Conservation (phyloP, 495 filamentous ascomycete genomes). For the Podospora pseudoanserina region DNA sequence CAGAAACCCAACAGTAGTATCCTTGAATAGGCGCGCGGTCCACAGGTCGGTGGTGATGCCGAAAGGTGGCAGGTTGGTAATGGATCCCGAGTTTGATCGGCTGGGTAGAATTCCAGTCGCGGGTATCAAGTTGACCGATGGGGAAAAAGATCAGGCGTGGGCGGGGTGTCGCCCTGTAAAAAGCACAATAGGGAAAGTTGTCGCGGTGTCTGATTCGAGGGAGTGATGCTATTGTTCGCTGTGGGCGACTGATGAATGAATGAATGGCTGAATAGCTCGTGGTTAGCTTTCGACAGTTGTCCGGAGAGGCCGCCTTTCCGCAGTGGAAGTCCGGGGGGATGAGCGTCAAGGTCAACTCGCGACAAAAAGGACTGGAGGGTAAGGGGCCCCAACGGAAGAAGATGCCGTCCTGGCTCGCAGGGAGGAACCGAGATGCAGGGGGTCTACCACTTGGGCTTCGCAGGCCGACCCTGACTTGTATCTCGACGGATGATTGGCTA, state of each 20-base stretch:
- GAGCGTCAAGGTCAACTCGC: not conserved
- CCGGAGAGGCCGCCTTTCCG: slow-evolving; percentile 8
- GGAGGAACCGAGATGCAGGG: slow-evolving; percentile 7
- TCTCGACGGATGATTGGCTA: not conserved
- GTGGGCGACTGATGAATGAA: not conserved
- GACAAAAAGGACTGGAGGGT: slow-evolving; percentile 6
- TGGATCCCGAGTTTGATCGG: slow-evolving; percentile 34
- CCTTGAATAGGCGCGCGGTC: slow-evolving; percentile 1
- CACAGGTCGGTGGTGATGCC: slow-evolving; percentile 1
- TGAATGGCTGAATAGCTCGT: not conserved
- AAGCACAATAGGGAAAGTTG: not conserved
- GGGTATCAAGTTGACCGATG: slow-evolving; percentile 26
- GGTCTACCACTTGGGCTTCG: not conserved
- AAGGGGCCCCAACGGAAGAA: slow-evolving; percentile 4
- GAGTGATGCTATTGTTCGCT: not conserved
- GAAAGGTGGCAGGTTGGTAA: slow-evolving; percentile 10
- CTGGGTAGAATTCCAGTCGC: slow-evolving; percentile 22
- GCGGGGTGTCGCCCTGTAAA: not conserved
- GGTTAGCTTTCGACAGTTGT: not conserved
- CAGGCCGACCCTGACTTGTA: not conserved
- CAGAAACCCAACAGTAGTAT: not conserved
- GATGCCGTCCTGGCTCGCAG: not conserved
- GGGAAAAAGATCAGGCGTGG: slow-evolving; percentile 23
- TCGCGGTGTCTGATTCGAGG: not conserved
- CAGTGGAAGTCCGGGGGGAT: not conserved